Base-by-base conservation (phyloP, 2,329 filamentous ascomycete genomes). In the Simplicillium sp. region DNA sequence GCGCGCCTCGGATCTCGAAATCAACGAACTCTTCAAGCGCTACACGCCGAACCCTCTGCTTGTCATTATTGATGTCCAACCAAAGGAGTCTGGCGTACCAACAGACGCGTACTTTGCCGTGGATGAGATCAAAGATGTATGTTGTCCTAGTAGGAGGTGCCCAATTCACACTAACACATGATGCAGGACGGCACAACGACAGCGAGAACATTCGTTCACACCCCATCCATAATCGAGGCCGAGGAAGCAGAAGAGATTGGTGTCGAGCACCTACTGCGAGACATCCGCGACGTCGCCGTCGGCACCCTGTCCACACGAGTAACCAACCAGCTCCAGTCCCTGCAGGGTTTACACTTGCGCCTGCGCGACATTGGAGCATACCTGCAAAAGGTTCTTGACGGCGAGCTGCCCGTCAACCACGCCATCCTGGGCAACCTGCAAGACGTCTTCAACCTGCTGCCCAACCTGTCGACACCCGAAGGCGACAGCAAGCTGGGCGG, bases 21-120 rank as follows among this genome's bases (percentile, higher is more conserved):
- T 98, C 82, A 98, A 98, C 68, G 92, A 98, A 69, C 79, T 98
- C 44, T 97, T 98, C 79, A 98, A 98, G 75, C 80, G 89, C 71
- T 98, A 98, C 71, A 96, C 89, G 40, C 87, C 92, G 15, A 94
- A 97, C 59, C 92, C 92, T 38, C 72, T 98, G 51, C 77, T 98
- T 40, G 90, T 97, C 59, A 98, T 98, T 64, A 89, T 98, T 53
- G 92, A 98, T 60, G 92, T 98, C 47, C 90, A 97, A 66, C 90
- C 92, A 17, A 96, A 96, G 68, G 90, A 97, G 66, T 86, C 94
- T 15, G 92, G 92, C 46, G 92, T 98, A 40, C 92, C 92, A 15
- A 98, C 92, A 38, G 92, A 98, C 68, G 92, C 92, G 37, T 98
- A 98, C 71, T 98, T 98, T 70, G 92, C 92, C 5, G 87, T 98